Conservation (phyloP, 2,329 filamentous ascomycete genomes). For the Fusarium brachygibbosum region DNA sequence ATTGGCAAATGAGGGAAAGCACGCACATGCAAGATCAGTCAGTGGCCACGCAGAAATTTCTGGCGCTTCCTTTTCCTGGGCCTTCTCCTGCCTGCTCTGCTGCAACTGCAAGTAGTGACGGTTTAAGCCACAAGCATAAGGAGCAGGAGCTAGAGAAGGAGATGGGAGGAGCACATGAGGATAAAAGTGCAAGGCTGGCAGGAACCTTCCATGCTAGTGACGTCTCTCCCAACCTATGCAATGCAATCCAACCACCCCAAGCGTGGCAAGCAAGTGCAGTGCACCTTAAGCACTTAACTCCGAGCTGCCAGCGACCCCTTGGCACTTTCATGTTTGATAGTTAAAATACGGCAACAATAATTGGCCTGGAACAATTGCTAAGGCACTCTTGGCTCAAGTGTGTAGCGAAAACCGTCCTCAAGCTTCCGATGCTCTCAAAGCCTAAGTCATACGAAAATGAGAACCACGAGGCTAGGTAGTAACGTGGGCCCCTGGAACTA, state of each 20-base stretch:
- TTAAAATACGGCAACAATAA: conserved; percentile 16
- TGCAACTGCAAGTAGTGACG: conserved; percentile 21
- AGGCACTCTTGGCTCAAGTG: conserved; percentile 3
- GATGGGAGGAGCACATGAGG: conserved; percentile 18
- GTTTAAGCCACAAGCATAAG: conserved; percentile 32
- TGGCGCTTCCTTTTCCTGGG: conserved; percentile 11
- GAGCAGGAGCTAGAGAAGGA: conserved; percentile 11
- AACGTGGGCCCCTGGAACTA: conserved; percentile 2
- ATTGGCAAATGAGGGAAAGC: conserved; percentile 28
- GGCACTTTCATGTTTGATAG: not conserved
- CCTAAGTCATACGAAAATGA: conserved; percentile 13
- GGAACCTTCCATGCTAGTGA: conserved; percentile 35
- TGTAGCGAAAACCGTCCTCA: not conserved
- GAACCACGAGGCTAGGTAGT: conserved; percentile 16
- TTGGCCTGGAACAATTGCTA: conserved; percentile 8
- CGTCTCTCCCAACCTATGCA: conserved; percentile 23
- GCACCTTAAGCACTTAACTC: not conserved
- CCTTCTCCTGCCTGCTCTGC: conserved; percentile 12
- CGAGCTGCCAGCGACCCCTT: conserved; percentile 3
- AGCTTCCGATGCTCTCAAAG: conserved; percentile 5
- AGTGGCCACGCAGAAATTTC: conserved; percentile 38
- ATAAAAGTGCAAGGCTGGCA: conserved; percentile 37
- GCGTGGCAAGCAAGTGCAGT: conserved; percentile 15
- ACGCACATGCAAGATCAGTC: conserved; percentile 19
- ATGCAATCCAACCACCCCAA: conserved; percentile 40